These are phyloP conservation scores for Epichloe festucae DNA, from an alignment of 2,329 filamentous ascomycete genomes.

Conservation along the genomic window DNA sequence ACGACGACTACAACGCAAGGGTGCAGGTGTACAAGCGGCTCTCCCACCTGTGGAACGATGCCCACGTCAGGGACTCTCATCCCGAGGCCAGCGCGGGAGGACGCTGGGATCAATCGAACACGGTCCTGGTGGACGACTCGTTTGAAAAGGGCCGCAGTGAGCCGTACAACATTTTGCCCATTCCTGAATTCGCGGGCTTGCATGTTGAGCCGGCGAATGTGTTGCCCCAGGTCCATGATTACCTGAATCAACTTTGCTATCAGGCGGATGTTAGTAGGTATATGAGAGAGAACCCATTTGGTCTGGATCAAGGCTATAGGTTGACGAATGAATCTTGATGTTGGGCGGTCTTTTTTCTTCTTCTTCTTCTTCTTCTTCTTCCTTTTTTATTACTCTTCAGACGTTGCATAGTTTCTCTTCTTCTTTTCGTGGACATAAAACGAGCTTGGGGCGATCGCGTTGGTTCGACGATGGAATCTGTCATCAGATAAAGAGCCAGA, in stretches of 20 bases:
- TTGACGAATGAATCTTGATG: constrained; percentile 1
- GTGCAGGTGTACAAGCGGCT: constrained; percentile 88
- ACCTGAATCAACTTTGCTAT: constrained; percentile 40
- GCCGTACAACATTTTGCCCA: constrained; percentile 67
- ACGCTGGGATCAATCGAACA: constrained; percentile 71
- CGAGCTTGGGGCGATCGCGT: background rate
- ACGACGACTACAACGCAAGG: constrained; percentile 50
- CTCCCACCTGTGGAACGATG: constrained; percentile 53
- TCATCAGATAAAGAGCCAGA: too few species aligned
- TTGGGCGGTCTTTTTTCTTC: background rate
- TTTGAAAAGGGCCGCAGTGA: constrained; percentile 67
- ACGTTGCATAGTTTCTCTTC: background rate
- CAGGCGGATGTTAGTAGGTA: constrained; percentile 51
- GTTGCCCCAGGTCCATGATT: constrained; percentile 47
- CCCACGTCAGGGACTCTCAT: constrained; percentile 28
- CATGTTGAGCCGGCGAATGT: constrained; percentile 28
- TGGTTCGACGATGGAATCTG: too few species aligned
- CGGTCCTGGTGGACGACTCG: constrained; percentile 80
- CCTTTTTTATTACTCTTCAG: background rate
- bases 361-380: background rate
- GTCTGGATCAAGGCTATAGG: constrained; percentile 18
- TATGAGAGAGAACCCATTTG: constrained; percentile 39
- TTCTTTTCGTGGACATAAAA: background rate
- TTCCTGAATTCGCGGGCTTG: constrained; percentile 61
- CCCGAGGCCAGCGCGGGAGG: constrained; percentile 25